Evolutionary conservation across 306 rosid species (phyloP).

Genomic region (Dalbergia cochinchinensis): DNA sequence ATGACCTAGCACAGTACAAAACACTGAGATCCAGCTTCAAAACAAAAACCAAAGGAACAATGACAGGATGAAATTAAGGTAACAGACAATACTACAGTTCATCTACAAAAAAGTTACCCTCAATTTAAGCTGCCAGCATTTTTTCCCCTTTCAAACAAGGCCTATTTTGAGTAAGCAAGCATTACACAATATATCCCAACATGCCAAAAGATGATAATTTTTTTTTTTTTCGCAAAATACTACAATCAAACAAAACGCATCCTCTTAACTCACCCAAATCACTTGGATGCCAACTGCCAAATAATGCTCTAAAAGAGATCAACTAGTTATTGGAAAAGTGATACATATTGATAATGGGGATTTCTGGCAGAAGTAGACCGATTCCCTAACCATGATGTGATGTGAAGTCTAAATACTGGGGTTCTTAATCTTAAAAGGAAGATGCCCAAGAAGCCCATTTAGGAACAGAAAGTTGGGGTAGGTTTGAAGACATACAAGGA

Average conservation of each 20-base stretch:
- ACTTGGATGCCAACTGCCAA: background rate
- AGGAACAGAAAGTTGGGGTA: background rate
- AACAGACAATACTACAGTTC: conserved; percentile 11
- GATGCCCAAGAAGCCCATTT: conserved; percentile 6
- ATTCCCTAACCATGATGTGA: conserved; percentile 21
- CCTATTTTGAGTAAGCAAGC: conserved; percentile 27
- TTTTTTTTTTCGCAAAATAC: background rate
- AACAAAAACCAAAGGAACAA: background rate
- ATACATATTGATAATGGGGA: background rate
- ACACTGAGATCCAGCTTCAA: conserved; percentile 4
- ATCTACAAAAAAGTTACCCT: conserved; percentile 26
- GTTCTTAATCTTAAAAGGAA: background rate
- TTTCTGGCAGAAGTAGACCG: conserved; percentile 20
- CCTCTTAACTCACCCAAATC: conserved; percentile 7
- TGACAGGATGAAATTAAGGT: background rate
- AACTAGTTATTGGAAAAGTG: background rate
- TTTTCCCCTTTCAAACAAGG: background rate
- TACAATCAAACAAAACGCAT: conserved; percentile 32
- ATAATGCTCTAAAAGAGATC: background rate
- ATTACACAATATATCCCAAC: conserved; percentile 17
- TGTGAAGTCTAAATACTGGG: conserved; percentile 11
- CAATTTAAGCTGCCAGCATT: conserved; percentile 17
- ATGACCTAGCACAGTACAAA: background rate
- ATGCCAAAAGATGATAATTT: conserved; percentile 6
- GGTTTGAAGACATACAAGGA: background rate